Conservation (phyloP, 2,329 filamentous ascomycete species). For the Arthrobotrys sphaeroides region DNA sequence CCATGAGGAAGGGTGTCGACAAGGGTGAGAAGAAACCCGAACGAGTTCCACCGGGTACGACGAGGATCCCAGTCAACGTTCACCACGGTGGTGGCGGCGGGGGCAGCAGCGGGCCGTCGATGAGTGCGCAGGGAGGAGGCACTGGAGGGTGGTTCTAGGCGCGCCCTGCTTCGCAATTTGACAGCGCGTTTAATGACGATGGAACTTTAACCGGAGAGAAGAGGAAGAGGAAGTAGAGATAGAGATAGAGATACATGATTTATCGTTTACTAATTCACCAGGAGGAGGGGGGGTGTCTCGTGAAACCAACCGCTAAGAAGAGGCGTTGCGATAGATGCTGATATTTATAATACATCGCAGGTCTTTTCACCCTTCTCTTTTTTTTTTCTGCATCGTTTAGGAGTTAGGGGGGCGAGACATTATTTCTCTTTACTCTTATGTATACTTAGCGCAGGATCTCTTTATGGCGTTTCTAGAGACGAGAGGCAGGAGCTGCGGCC, state of each 20-base stretch:
- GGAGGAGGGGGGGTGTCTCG: background rate
- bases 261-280: background rate
- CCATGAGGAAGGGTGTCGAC: conserved; percentile 25
- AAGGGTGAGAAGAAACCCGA: conserved; percentile 1
- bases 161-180: background rate
- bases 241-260: background rate
- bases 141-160: conserved; percentile 45
- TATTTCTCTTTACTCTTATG: conserved; percentile 19
- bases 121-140: conserved; percentile 8
- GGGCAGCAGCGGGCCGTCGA: background rate
- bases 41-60: background rate
- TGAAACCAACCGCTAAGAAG: no score
- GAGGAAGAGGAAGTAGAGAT: conserved; percentile 10
- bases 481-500: background rate
- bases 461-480: conserved; percentile 36
- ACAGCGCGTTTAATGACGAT: background rate
- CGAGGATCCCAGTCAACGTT: conserved; percentile 38
- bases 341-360: background rate
- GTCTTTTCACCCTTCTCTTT: background rate
- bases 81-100: background rate
- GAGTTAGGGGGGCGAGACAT: conserved; percentile 28
- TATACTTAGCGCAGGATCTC: conserved; percentile 41
- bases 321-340: no score
- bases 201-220: background rate
- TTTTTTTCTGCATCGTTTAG: conserved; percentile 45